phyloP scores from a whole-genome alignment of 2,329 filamentous ascomycete species.

The Purpureocillium lavendulum region DNA sequence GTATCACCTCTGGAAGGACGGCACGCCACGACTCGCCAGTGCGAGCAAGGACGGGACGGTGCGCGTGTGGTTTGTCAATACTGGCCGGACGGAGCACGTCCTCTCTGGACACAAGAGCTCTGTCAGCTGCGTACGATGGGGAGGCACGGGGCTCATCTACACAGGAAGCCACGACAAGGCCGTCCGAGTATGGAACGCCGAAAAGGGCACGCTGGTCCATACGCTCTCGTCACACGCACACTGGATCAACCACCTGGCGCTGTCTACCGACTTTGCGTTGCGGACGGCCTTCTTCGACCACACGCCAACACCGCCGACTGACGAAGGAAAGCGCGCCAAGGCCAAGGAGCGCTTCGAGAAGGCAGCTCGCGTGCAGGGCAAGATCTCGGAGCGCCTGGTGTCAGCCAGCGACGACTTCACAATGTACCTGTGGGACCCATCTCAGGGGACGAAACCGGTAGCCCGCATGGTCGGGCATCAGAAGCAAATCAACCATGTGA shows the following conservation, averaged over 20 bases:
- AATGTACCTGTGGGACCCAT: slow-evolving; percentile 90
- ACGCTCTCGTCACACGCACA: slow-evolving; percentile 78
- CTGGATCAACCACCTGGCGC: slow-evolving; percentile 90
- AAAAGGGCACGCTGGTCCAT: slow-evolving; percentile 70
- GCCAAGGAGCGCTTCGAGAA: slow-evolving; percentile 80
- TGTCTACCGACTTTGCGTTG: slow-evolving; percentile 86
- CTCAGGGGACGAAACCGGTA: slow-evolving; percentile 69
- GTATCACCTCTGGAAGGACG: slow-evolving; percentile 70
- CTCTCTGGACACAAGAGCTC: slow-evolving; percentile 82
- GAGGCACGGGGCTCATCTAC: slow-evolving; percentile 79
- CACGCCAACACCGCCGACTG: slow-evolving; percentile 55
- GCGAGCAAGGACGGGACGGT: slow-evolving; percentile 86
- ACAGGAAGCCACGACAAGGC: slow-evolving; percentile 86
- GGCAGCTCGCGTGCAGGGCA: slow-evolving; percentile 67
- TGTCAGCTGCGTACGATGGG: slow-evolving; percentile 90
- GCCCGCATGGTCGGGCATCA: slow-evolving; percentile 89
- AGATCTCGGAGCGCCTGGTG: slow-evolving; percentile 74
- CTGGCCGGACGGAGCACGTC: slow-evolving; percentile 70
- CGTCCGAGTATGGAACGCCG: slow-evolving; percentile 81
- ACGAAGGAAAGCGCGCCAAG: slow-evolving; percentile 63
- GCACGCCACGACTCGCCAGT: slow-evolving; percentile 73
- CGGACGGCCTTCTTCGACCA: slow-evolving; percentile 85
- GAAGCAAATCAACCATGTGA: slow-evolving; percentile 93
- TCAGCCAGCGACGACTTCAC: slow-evolving; percentile 94
- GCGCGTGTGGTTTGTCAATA: slow-evolving; percentile 76